Base-by-base conservation (phyloP, 495 filamentous ascomycete genomes). In the Trichoderma parareesei region DNA sequence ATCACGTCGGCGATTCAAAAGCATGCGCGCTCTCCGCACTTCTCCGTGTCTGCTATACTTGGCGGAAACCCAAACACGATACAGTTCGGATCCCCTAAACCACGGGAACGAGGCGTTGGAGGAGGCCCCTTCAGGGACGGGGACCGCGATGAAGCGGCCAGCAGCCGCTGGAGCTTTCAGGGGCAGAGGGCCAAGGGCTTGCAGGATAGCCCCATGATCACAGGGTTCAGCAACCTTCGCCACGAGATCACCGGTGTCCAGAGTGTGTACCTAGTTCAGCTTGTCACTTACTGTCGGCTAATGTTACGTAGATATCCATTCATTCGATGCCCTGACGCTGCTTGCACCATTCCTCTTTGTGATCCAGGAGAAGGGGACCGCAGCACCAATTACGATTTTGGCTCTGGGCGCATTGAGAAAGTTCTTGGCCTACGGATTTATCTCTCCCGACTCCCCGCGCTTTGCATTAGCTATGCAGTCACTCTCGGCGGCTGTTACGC, bases 1-100 rank as follows among this genome's bases (percentile, higher is more conserved):
- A 92, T 99, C 75, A 97, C 94, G 37, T 96, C 92, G 69, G 92
- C 92, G 38, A 96, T 99, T 88, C 91, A 95, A 70, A 99, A 99
- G 79, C 89, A 97, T 85, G 88, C 91, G 67, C 87, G 95, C 66
- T 98, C 93, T 87, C 91, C 92, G 55, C 93, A 98, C 75, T 97
- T 92, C 53, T 97, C 93, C 27, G 95, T 99, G 63, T 90, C 95
- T 63, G 92, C 93, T 63, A 99, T 99, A 68, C 82, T 99, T 40
- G 93, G 93, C 65, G 91, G 91, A 64, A 85, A 84, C 68, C 85
- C 83, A 62, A 84, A 82, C 68, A 74, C 79, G 18, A 70, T 80
- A 60, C 79, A 79, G 66, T 73, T 82, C 18, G 77, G 76, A 3
- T 77, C 79, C 20, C 76, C 78, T n/a, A 72, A 71, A 55, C 69